A percentile compares a stretch with the other conserved stretches of the same genome.
These are phyloP conservation scores for Leptodermis oblonga DNA, from an alignment of 257 asterid species.

Conservation along the genomic window DNA sequence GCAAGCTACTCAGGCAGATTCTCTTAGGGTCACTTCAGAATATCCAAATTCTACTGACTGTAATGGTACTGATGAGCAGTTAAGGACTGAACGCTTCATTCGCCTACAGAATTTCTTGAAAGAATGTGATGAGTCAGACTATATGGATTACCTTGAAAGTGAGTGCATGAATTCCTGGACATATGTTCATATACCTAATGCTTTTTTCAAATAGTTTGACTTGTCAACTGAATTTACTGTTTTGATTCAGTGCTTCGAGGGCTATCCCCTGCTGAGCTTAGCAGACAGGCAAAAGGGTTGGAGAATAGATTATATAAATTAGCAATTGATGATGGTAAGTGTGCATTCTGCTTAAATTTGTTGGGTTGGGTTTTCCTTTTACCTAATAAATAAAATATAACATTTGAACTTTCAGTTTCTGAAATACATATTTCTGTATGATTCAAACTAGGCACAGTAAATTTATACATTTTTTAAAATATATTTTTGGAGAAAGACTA, in stretches of 20 bases:
- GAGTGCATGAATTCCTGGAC: constrained; percentile 35
- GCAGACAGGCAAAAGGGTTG: constrained; percentile 69
- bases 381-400: background rate
- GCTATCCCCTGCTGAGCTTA: constrained; percentile 62
- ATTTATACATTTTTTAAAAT: too few species aligned
- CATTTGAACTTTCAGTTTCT: constrained; percentile 3
- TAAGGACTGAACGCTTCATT: constrained; percentile 52
- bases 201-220: constrained; percentile 8
- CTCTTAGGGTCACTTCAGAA: constrained; percentile 42
- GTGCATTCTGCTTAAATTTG: background rate
- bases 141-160: constrained; percentile 54
- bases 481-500: too few species aligned
- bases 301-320: constrained; percentile 70
- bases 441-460: background rate
- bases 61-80: constrained; percentile 43
- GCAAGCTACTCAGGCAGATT: constrained; percentile 33
- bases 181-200: constrained; percentile 7
- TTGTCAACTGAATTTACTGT: constrained; percentile 10
- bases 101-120: constrained; percentile 71
- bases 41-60: constrained; percentile 32
- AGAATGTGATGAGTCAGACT: constrained; percentile 62
- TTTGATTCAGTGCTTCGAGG: constrained; percentile 55
- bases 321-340: constrained; percentile 68
- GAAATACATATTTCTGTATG: background rate
- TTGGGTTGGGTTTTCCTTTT: background rate